Evolutionary conservation across 2,329 filamentous ascomycete species (phyloP).

Genomic region (Fusarium anthophilum): DNA sequence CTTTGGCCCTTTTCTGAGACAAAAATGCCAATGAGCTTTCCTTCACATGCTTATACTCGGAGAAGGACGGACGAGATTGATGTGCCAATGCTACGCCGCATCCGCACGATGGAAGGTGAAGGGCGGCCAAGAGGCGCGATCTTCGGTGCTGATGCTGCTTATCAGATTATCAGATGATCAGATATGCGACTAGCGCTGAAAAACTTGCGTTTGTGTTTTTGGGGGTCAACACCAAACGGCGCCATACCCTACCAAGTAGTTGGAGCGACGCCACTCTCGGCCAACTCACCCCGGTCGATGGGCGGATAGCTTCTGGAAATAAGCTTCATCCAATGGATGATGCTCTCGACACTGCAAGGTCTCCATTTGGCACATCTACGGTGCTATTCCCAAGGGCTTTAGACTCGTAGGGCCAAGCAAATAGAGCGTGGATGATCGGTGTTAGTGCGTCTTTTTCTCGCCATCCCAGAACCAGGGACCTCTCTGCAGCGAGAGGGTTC

Average conservation of each 20-base stretch:
- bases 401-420: background rate
- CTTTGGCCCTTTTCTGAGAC: background rate
- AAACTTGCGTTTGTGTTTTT: background rate
- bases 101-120: background rate
- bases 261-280: slow-evolving; percentile 5
- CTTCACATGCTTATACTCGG: background rate
- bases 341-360: background rate
- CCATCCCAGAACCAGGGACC: background rate
- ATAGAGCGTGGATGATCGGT: background rate
- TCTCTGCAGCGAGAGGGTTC: background rate
- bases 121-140: background rate
- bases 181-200: slow-evolving; percentile 10
- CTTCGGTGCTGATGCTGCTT: slow-evolving; percentile 2
- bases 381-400: slow-evolving; percentile 3
- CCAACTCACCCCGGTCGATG: background rate
- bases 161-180: slow-evolving; percentile 28
- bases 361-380: background rate
- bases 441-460: slow-evolving; percentile 11
- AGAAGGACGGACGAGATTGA: background rate
- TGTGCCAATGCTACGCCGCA: slow-evolving; percentile 1
- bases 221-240: background rate
- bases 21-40: background rate
- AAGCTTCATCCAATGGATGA: slow-evolving; percentile 6
- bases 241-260: background rate
- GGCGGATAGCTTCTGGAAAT: background rate